Evolutionary conservation across 1,284 basidiomycete genomes (phyloP).

Genomic region (Leucoagaricus sp.): DNA sequence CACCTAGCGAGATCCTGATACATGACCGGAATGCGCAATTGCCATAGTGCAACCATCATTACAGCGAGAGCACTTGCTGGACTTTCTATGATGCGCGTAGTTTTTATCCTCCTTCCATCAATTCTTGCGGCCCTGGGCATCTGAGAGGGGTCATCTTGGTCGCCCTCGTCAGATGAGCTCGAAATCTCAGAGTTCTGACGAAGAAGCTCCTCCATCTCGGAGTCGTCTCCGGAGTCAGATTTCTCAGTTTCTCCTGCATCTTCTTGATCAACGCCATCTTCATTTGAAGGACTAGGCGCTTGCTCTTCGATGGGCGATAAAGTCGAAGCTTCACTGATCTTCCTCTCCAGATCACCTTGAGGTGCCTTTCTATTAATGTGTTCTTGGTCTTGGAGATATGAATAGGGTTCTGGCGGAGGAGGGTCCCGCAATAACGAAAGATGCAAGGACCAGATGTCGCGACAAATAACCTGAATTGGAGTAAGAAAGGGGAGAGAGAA

Average conservation of each 20-base stretch:
- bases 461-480: slow-evolving; percentile 63
- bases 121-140: neutral
- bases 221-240: slow-evolving; percentile 15
- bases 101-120: slow-evolving; percentile 17
- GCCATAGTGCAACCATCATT: slow-evolving; percentile 76
- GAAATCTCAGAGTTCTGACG: slow-evolving; percentile 26
- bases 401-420: slow-evolving; percentile 60
- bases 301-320: neutral
- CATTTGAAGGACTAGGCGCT: neutral
- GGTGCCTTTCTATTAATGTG: neutral
- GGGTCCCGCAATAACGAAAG: slow-evolving; percentile 63
- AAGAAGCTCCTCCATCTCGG: slow-evolving; percentile 17
- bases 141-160: slow-evolving; percentile 7
- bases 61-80: slow-evolving; percentile 65
- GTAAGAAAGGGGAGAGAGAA: too few relatives aligned
- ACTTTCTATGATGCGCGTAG: slow-evolving; percentile 43
- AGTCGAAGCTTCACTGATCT: neutral
- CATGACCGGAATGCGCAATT: slow-evolving; percentile 72
- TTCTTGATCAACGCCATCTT: slow-evolving; percentile 13
- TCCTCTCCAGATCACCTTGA: neutral
- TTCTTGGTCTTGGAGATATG: slow-evolving; percentile 40
- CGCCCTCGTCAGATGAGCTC: slow-evolving; percentile 26
- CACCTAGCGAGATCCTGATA: slow-evolving; percentile 76
- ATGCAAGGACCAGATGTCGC: slow-evolving; percentile 82
- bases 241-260: slow-evolving; percentile 13